phyloP scores from a whole-genome alignment of 208 protist genomes.

The Blastocrithidia nonstop region DNA sequence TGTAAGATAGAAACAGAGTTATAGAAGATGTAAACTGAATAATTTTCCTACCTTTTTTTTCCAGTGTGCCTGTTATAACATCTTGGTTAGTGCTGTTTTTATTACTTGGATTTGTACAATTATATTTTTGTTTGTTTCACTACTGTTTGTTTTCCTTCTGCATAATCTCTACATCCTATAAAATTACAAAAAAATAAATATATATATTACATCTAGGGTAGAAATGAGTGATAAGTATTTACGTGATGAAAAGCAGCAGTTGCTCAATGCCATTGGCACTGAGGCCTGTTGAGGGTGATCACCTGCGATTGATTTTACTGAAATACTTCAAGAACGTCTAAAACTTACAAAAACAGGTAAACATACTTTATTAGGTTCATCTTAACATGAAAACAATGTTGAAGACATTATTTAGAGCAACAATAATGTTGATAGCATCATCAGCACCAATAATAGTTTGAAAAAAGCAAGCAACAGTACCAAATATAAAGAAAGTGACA shows the following conservation, averaged over 20 bases:
- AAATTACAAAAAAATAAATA: background rate
- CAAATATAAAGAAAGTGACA: background rate
- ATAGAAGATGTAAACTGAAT: no score
- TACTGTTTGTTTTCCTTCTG: no score
- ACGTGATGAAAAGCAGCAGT: slow-evolving; percentile 49
- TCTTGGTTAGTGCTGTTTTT: background rate
- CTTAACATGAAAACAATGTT: background rate
- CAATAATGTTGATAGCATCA: background rate
- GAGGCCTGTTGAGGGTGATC: slow-evolving; percentile 84
- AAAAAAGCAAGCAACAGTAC: background rate
- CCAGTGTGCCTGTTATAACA: background rate
- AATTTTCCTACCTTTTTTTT: slow-evolving; percentile 3
- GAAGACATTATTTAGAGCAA: background rate
- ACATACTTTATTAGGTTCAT: background rate
- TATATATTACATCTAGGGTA: background rate
- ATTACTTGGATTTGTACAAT: background rate
- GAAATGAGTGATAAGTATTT: slow-evolving; percentile 82
- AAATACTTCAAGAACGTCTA: slow-evolving; percentile 17
- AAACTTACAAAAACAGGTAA: background rate
- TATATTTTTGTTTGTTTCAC: background rate
- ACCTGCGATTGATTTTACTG: slow-evolving; percentile 59
- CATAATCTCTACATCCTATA: background rate
- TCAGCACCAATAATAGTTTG: background rate
- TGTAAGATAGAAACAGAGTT: no score
- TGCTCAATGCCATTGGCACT: slow-evolving; percentile 73